Percentiles rank a stretch among this genome's conserved stretches.
Evolutionary conservation across 257 asterid species (phyloP).

Genomic region (Paulownia fortunei): DNA sequence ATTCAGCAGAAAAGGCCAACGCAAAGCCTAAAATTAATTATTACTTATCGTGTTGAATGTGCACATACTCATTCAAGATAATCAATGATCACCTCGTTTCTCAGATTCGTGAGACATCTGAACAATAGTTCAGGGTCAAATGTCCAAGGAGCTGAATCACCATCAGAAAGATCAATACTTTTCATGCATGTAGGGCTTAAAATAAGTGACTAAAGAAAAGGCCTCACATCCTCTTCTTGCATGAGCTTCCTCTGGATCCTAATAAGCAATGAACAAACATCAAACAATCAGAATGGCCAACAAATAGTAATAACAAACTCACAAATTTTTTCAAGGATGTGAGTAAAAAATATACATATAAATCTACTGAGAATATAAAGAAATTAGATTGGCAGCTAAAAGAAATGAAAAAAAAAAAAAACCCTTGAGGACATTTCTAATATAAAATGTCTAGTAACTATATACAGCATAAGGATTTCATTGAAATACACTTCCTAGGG

Average conservation of each 20-base stretch:
- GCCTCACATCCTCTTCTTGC: constrained; percentile 94
- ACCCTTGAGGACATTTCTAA: background rate
- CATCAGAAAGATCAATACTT: constrained; percentile 32
- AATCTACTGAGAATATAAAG: background rate
- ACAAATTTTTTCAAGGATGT: background rate
- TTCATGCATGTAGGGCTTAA: constrained; percentile 23
- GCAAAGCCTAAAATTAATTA: background rate
- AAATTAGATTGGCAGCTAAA: background rate
- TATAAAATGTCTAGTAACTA: background rate
- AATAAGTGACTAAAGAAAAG: constrained; percentile 22
- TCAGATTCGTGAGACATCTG: constrained; percentile 66
- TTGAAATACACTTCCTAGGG: background rate
- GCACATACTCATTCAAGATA: constrained; percentile 23
- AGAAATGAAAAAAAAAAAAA: background rate
- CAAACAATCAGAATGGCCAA: constrained; percentile 30
- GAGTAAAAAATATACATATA: background rate
- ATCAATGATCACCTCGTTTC: constrained; percentile 58
- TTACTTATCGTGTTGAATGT: background rate
- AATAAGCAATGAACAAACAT: constrained; percentile 38
- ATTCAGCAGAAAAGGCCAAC: constrained; percentile 20
- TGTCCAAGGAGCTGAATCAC: constrained; percentile 93
- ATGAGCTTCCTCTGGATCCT: constrained; percentile 96
- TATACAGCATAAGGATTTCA: background rate
- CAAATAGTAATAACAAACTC: background rate
- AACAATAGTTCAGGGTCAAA: constrained; percentile 77